Evolutionary conservation across 2,329 filamentous ascomycete species (phyloP).

Genomic region (Pseudogymnoascus sp.): DNA sequence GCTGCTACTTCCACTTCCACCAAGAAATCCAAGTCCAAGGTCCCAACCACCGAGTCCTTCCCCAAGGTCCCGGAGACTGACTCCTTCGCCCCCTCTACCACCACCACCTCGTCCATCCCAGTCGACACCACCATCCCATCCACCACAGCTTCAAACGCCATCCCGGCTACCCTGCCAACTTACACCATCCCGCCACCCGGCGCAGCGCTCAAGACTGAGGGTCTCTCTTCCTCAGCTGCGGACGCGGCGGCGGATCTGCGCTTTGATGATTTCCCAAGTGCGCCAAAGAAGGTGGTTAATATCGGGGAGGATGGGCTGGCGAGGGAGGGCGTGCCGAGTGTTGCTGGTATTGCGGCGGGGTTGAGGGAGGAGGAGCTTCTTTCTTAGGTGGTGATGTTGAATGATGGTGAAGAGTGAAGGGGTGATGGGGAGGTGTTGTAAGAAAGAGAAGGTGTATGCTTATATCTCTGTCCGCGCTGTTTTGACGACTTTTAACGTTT

Average conservation of each 20-base stretch:
- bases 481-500: background rate
- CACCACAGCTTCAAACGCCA: background rate
- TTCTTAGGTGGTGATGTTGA: background rate
- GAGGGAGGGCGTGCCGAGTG: background rate
- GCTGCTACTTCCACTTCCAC: background rate
- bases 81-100: background rate
- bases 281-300: background rate
- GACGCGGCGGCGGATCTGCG: background rate
- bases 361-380: background rate
- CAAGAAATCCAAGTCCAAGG: background rate
- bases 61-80: background rate
- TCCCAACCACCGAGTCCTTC: background rate
- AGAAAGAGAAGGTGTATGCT: background rate
- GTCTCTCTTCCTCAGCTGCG: background rate
- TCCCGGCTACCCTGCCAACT: background rate
- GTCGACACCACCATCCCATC: background rate
- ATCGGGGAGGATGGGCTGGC: background rate
- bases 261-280: background rate
- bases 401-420: background rate
- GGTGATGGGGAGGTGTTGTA: background rate
- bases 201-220: background rate
- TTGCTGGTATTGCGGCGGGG: background rate
- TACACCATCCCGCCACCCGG: background rate
- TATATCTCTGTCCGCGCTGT: background rate
- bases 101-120: background rate